phyloP scores from a whole-genome alignment of 2,329 filamentous ascomycete species.

The Alternaria ventricosa region DNA sequence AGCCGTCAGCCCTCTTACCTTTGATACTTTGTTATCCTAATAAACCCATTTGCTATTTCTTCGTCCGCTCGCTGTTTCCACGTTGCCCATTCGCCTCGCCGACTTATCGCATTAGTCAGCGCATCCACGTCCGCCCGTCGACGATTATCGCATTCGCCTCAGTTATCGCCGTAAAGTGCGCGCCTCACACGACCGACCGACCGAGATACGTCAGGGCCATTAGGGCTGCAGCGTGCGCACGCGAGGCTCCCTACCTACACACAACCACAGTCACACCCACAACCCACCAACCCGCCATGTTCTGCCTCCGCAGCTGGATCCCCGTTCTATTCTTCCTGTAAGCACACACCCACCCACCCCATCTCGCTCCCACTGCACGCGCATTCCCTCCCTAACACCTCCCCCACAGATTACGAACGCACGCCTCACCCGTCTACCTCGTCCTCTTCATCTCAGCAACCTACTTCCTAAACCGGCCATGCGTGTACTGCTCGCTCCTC shows the following conservation, averaged over 20 bases:
- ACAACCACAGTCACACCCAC: not conserved
- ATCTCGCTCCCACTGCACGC: not conserved
- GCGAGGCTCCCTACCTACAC: conserved; percentile 10
- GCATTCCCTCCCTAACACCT: conserved; percentile 9
- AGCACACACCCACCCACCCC: not conserved
- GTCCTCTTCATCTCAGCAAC: conserved; percentile 75
- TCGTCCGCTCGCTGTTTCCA: conserved; percentile 4
- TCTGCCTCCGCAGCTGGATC: conserved; percentile 68
- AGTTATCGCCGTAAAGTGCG: not conserved
- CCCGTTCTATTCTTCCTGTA: conserved; percentile 61
- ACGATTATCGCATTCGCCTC: not conserved
- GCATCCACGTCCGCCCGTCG: not conserved
- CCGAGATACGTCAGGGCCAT: not conserved
- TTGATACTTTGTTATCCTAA: conserved; percentile 7
- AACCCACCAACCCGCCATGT: conserved; percentile 55
- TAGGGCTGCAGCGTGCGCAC: conserved; percentile 10
- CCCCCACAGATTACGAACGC: conserved; percentile 46
- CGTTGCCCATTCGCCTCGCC: not conserved
- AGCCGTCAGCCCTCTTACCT: not conserved
- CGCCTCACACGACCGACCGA: conserved; percentile 1
- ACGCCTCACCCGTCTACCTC: conserved; percentile 58
- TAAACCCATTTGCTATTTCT: conserved; percentile 10
- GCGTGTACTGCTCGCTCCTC: conserved; percentile 96
- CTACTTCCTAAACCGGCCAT: conserved; percentile 95
- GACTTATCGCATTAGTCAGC: not conserved